Evolutionary conservation across 225 moss, liverwort and hornwort species (phyloP), one percentile per base, ranked within the genome.

Genomic region (Sphagnum tenellum): DNA sequence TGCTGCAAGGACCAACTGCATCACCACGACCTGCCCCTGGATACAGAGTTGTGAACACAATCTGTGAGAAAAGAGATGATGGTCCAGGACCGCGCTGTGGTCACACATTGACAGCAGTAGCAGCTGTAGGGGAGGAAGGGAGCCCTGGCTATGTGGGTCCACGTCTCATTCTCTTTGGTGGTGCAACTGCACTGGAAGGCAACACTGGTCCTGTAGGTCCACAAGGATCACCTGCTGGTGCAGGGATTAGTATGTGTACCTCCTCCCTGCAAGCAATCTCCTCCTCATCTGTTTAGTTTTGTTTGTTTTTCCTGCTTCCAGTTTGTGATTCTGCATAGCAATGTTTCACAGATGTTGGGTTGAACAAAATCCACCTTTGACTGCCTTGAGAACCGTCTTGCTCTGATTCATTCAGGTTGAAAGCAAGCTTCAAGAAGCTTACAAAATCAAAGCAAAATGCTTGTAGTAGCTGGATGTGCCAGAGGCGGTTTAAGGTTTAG

Each of bases 61-160:
- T 80, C 12, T 71, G 82, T 66, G 93, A 88, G 53, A 93, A 93
- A 66, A 84, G 75, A 63, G 90, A 94, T 51, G 93, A 94, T 59
- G 93, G 88, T 4, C 93, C 90, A 4, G 90, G 93, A 54, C 88
- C 88, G 7, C 78, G 90, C 61, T 94, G 93, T 55, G 89, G 93
- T 6, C 93, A 90, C 60, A 93, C 90, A 56, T 74, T 93, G 57
- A 94, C 93, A 6, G 84, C 90, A 4, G 93, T 90, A 12, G 80
- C 86, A 53, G 88, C 90, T 48, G 93, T 90, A 47, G 86, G 88
- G 49, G 93, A 90, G 47, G 90, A 90, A 12, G 86, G 88, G 8
- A 78, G 84, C 45, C 80, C 90, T 60, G 82, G 90, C 61, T 90
- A 75, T 54, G 76, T 90, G 48, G 92, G 92, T 46, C 92, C 92